Evolutionary conservation across 805 yeast species (phyloP).

Genomic region (Spathaspora boniae): DNA sequence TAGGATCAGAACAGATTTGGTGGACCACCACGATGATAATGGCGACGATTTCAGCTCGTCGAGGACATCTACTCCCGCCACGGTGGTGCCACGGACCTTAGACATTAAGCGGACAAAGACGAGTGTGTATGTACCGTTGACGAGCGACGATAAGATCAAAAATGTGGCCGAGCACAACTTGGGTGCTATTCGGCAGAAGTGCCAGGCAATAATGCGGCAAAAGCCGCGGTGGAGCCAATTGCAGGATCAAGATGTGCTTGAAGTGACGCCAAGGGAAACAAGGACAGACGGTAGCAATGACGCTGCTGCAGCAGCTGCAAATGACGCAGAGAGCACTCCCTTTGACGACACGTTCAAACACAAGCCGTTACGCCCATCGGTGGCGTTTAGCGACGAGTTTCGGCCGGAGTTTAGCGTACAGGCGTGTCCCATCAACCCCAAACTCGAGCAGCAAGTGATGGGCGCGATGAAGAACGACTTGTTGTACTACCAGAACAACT

Average conservation of each 20-base stretch:
- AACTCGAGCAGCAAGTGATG: slow-evolving; percentile 47
- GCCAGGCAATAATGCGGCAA: slow-evolving; percentile 21
- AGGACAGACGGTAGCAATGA: background rate
- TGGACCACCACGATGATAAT: slow-evolving; percentile 3
- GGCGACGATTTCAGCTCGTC: background rate
- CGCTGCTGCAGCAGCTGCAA: background rate
- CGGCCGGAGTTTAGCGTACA: slow-evolving; percentile 52
- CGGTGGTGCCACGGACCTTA: background rate
- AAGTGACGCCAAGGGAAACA: too few relatives aligned
- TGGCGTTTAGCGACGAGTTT: slow-evolving; percentile 47
- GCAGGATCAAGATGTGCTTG: background rate
- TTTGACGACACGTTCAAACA: slow-evolving; percentile 11
- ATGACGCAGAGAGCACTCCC: slow-evolving; percentile 1
- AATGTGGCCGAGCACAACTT: slow-evolving; percentile 20
- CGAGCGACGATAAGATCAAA: slow-evolving; percentile 14
- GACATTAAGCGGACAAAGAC: slow-evolving; percentile 20
- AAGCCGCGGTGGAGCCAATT: slow-evolving; percentile 4
- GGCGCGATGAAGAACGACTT: slow-evolving; percentile 54
- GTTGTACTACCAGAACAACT: slow-evolving; percentile 37
- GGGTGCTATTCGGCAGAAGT: slow-evolving; percentile 18
- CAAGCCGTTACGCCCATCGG: slow-evolving; percentile 27
- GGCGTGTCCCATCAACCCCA: slow-evolving; percentile 50
- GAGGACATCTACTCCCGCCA: background rate
- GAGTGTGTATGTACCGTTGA: slow-evolving; percentile 20
- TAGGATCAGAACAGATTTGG: too few relatives aligned